Base-by-base conservation (phyloP, 306 rosid genomes). In the Sphenostylis stenocarpa region DNA sequence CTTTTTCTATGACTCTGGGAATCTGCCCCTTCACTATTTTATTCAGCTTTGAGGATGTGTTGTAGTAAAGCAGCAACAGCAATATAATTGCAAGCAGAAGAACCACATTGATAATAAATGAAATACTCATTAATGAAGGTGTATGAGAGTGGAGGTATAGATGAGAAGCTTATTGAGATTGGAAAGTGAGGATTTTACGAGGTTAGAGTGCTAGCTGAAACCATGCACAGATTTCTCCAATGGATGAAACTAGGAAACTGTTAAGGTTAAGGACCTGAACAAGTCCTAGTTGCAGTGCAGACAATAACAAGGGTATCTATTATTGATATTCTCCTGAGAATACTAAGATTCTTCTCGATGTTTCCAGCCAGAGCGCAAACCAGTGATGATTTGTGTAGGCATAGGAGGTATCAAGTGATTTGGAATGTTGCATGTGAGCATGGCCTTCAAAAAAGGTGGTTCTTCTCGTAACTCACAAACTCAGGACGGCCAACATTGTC, bases 41-140 rank as follows among this genome's bases (percentile, higher is more conserved):
- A 48, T 74, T 84, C 3, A 89, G 85, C 84, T 82, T 86, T 47
- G 62, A 70, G 8, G 47, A 29, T 73, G 91, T 91, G 70, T 76
- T 83, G 17, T 10, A 73, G 83, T 91, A 89, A 36, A 85, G 81
- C 31, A 82, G 12, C 52, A 76, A 70, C 15, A 94, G 83, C 47
- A 84, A 17, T 70, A 87, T n/a, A 19, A 88, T 72, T 65, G 72
- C 87, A 3, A 81, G 43, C 14, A 90, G 77, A 77, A 85, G 76
- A 44, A 81, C 61, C 58, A 84, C 77, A 49, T 77, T 72, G 70
- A 87, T 43, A 55, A 86, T 48, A 7, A 85, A 15, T 39, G 77
- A 78, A 19, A 82, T 57, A 57, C 6, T 20, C 58, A 52, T 52
- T 20, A 52, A 19, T 20, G 58, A 5, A 47, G 53, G 53, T 47